These are phyloP conservation scores for Solanum pimpinellifolium DNA, from an alignment of 257 asterid species.

Conservation along the genomic window DNA sequence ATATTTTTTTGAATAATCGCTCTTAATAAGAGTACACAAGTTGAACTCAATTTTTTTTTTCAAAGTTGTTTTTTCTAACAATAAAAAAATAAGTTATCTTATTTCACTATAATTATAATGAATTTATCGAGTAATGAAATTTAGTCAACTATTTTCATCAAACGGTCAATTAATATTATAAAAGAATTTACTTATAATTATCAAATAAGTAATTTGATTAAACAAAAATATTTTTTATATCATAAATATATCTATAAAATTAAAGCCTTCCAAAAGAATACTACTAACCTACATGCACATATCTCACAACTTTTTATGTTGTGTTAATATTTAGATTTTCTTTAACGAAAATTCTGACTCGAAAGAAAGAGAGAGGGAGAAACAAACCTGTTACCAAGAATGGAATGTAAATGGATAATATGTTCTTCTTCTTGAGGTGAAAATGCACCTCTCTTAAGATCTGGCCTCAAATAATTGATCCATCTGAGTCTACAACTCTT, in stretches of 20 bases:
- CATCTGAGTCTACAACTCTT: conserved; percentile 54
- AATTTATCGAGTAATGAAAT: neutral
- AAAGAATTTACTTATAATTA: neutral
- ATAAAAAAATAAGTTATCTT: neutral
- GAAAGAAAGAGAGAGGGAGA: neutral
- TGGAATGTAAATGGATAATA: conserved; percentile 47
- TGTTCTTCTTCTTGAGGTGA: conserved; percentile 51
- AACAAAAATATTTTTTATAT: neutral
- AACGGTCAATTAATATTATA: neutral
- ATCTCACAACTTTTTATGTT: neutral
- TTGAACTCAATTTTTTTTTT: neutral
- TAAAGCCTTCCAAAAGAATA: neutral
- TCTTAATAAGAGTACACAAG: neutral
- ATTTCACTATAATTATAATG: neutral
- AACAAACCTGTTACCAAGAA: conserved; percentile 48
- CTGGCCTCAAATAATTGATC: conserved; percentile 53
- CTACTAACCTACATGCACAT: neutral
- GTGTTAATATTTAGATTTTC: neutral
- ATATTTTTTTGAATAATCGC: neutral
- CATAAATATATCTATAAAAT: neutral
- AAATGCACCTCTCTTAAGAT: conserved; percentile 52
- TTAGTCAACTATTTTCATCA: neutral
- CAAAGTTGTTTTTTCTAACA: neutral
- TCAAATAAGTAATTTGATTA: neutral
- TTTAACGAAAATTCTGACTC: neutral